Conservation (phyloP, 1,139 yeast genomes). For the Suhomyces kunorum region DNA sequence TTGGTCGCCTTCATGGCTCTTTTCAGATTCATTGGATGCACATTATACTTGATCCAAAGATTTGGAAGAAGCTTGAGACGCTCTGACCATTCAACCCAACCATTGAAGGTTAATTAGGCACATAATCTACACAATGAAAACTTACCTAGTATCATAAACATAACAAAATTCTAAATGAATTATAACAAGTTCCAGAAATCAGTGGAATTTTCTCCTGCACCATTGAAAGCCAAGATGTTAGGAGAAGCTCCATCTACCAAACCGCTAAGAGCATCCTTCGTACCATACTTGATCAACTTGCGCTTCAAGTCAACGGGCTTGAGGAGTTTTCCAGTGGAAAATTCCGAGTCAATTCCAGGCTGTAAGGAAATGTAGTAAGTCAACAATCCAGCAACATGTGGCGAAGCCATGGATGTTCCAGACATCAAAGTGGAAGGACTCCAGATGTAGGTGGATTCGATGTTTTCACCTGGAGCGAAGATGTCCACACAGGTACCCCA, state of each 20-base stretch:
- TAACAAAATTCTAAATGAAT: not conserved
- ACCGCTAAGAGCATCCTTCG: slow-evolving; percentile 33
- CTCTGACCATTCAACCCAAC: slow-evolving; percentile 10
- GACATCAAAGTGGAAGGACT: slow-evolving; percentile 75
- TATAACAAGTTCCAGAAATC: slow-evolving; percentile 22
- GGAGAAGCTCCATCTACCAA: slow-evolving; percentile 22
- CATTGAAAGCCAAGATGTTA: slow-evolving; percentile 29
- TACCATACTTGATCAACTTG: slow-evolving; percentile 40
- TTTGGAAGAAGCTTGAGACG: slow-evolving; percentile 19
- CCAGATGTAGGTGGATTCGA: slow-evolving; percentile 43
- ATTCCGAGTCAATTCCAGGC: slow-evolving; percentile 79
- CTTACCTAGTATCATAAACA: not conserved
- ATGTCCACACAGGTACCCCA: slow-evolving; percentile 49
- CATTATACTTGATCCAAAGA: slow-evolving; percentile 54
- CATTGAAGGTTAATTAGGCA: slow-evolving; percentile 1
- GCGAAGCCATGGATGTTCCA: slow-evolving; percentile 99
- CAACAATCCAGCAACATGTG: slow-evolving; percentile 89
- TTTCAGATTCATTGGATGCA: slow-evolving; percentile 70
- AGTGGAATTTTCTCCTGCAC: slow-evolving; percentile 27
- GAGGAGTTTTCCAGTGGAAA: slow-evolving; percentile 21
- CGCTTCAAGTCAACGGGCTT: slow-evolving; percentile 39
- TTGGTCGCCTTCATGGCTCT: slow-evolving; percentile 78
- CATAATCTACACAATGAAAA: not conserved
- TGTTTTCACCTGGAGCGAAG: slow-evolving; percentile 48
- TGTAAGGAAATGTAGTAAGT: slow-evolving; percentile 89